These are phyloP conservation scores for Aureobasidium uvarum DNA, from an alignment of 2,329 filamentous ascomycete species.

Conservation along the genomic window DNA sequence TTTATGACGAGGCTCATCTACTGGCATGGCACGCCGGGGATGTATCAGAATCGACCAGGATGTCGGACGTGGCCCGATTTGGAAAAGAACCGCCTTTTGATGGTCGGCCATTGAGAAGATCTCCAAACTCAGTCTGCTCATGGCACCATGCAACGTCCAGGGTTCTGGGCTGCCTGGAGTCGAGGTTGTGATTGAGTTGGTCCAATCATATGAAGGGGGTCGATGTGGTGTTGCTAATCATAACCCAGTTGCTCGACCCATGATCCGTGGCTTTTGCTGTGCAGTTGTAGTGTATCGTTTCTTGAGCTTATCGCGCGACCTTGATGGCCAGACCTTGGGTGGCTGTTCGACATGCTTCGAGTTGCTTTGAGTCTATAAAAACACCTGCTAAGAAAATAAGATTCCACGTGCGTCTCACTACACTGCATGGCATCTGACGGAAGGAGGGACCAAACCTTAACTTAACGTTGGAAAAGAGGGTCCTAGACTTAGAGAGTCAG, in stretches of 20 bases:
- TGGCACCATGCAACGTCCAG: background rate
- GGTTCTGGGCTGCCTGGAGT: background rate
- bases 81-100: background rate
- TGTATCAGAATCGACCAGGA: background rate
- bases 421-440: background rate
- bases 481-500: background rate
- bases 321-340: background rate
- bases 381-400: background rate
- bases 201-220: too few relatives aligned
- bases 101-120: background rate
- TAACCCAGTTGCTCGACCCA: background rate
- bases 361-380: background rate
- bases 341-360: background rate
- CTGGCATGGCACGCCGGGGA: too few relatives aligned
- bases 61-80: background rate
- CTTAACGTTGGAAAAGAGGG: background rate
- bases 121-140: background rate
- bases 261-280: background rate
- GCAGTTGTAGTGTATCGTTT: background rate
- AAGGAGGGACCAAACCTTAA: constrained; percentile 6
- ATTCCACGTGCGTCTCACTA: background rate
- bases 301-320: background rate
- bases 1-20: background rate
- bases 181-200: background rate
- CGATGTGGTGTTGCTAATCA: background rate